These are phyloP conservation scores for Pyrenophora tritici-repentis DNA, from an alignment of 2,329 filamentous ascomycete species.

Conservation along the genomic window DNA sequence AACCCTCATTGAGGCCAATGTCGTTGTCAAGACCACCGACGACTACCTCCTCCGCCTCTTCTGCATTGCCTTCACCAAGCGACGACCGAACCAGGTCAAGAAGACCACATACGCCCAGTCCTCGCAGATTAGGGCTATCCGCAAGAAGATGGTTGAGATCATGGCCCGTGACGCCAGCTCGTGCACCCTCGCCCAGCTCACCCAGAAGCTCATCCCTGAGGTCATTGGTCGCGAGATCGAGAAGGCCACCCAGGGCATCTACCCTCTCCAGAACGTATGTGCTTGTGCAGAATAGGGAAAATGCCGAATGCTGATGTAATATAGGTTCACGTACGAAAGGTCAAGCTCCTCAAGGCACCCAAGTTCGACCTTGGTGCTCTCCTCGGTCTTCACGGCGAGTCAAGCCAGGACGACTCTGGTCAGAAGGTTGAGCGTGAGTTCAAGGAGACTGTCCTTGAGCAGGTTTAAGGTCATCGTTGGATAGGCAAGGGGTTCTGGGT, in stretches of 20 bases:
- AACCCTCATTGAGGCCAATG: conserved; percentile 98
- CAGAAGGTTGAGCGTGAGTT: conserved; percentile 98
- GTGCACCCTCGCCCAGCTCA: conserved; percentile 95
- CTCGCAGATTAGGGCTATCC: conserved; percentile 96
- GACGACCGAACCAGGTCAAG: conserved; percentile 99
- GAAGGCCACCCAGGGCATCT: conserved; percentile 99
- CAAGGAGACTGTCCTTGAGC: conserved; percentile 95
- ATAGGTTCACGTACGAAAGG: conserved; percentile 99
- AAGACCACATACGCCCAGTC: conserved; percentile 99
- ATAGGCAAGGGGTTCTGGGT: conserved; percentile 46
- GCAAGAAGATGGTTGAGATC: conserved; percentile 99
- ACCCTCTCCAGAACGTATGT: conserved; percentile 95
- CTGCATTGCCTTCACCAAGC: conserved; percentile 99
- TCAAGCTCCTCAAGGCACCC: conserved; percentile 97
- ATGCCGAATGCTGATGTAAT: conserved; percentile 25
- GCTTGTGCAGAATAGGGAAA: background rate
- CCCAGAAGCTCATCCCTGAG: conserved; percentile 98
- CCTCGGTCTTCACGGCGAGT: conserved; percentile 97
- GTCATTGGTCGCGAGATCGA: conserved; percentile 99
- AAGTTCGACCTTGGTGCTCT: conserved; percentile 99
- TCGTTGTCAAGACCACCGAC: conserved; percentile 99
- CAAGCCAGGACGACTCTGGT: conserved; percentile 90
- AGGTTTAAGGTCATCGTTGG: conserved; percentile 70
- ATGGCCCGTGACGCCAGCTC: conserved; percentile 93
- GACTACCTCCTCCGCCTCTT: conserved; percentile 99